These are phyloP conservation scores for Pycnococcus provasolii DNA, from an alignment of 139 green algal species.

Conservation along the genomic window DNA sequence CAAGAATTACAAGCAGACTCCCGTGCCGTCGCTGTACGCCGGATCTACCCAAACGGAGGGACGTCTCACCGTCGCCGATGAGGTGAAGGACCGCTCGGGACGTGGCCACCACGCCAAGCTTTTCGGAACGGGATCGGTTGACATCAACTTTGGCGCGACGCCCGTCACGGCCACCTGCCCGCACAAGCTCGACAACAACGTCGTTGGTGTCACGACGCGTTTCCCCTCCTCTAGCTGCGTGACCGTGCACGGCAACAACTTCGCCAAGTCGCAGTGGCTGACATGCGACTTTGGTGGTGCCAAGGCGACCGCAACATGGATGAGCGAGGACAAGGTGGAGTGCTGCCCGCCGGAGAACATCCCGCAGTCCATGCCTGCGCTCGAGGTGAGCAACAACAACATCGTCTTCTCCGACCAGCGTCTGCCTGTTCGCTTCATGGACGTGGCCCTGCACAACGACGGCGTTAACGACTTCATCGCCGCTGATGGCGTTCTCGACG, in stretches of 20 bases:
- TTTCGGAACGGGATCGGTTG: background rate
- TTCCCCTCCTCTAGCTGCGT: background rate
- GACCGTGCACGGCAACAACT: constrained; percentile 8
- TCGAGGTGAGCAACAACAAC: no score
- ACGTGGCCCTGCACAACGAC: no score
- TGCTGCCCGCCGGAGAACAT: background rate
- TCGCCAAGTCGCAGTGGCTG: constrained; percentile 25
- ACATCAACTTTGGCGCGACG: constrained; percentile 4
- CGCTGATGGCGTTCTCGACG: no score
- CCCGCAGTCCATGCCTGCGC: no score
- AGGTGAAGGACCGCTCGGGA: background rate
- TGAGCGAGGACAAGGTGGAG: constrained; percentile 8
- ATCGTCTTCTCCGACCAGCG: no score
- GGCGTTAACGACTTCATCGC: no score
- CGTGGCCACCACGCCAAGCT: background rate
- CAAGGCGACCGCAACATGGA: constrained; percentile 1
- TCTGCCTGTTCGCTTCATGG: no score
- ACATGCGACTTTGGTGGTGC: constrained; percentile 18
- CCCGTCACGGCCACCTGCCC: constrained; percentile 16
- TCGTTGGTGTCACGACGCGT: constrained; percentile 3
- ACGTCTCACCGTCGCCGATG: background rate
- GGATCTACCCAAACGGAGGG: constrained; percentile 1
- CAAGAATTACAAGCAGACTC: background rate
- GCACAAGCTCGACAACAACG: constrained; percentile 8
- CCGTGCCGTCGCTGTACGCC: background rate